These are phyloP conservation scores for Spiraea crenata DNA, from an alignment of 331 rosid species.

Conservation along the genomic window DNA sequence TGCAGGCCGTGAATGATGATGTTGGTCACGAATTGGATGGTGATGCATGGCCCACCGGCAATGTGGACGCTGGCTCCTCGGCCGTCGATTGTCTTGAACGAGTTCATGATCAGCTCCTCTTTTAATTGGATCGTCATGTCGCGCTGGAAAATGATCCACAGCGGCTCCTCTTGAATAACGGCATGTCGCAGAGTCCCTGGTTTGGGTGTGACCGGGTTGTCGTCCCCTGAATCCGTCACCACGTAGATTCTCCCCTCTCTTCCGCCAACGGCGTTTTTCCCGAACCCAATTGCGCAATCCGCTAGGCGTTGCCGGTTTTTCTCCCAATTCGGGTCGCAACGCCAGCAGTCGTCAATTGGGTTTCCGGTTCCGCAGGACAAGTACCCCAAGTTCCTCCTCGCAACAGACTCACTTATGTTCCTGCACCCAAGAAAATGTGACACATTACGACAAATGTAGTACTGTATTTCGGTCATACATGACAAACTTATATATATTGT, in stretches of 20 bases:
- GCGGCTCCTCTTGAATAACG: constrained; percentile 84
- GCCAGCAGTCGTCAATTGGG: constrained; percentile 68
- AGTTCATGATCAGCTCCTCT: constrained; percentile 90
- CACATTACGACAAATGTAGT: background rate
- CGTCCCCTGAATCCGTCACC: constrained; percentile 51
- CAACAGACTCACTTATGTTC: constrained; percentile 58
- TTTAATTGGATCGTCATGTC: constrained; percentile 75
- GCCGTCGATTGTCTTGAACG: constrained; percentile 88
- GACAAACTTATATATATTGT: too few relatives aligned
- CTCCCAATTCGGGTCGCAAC: constrained; percentile 60
- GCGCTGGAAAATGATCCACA: constrained; percentile 76
- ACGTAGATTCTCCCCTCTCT: constrained; percentile 49
- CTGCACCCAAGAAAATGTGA: constrained; percentile 28
- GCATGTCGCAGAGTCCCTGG: constrained; percentile 76
- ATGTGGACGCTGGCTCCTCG: constrained; percentile 88
- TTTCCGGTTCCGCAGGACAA: constrained; percentile 76
- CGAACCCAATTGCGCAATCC: constrained; percentile 61
- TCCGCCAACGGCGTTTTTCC: constrained; percentile 56
- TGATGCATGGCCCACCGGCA: constrained; percentile 93
- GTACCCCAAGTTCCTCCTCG: constrained; percentile 69
- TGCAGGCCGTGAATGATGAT: constrained; percentile 76
- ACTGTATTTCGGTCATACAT: too few relatives aligned
- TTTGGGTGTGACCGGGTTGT: constrained; percentile 43
- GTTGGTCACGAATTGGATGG: constrained; percentile 78
- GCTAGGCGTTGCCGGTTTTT: constrained; percentile 47